Conservation (phyloP, 257 asterid species). For the Lycium barbarum region DNA sequence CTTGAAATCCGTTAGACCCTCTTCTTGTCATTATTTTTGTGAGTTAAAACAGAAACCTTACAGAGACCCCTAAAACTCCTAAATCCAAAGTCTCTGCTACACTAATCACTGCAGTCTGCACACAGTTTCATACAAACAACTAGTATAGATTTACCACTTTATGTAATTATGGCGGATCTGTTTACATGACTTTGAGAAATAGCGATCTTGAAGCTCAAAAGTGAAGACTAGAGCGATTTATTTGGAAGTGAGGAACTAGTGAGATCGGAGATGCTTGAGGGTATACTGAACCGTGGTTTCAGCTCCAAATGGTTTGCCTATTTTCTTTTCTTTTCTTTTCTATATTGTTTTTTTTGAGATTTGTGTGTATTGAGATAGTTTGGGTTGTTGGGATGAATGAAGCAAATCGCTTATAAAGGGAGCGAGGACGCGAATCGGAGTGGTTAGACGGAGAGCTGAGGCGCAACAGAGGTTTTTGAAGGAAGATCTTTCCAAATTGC, state of each 20-base stretch:
- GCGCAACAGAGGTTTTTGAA: slow-evolving; percentile 89
- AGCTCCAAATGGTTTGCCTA: slow-evolving; percentile 80
- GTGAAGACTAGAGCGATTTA: neutral
- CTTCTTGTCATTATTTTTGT: neutral
- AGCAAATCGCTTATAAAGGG: slow-evolving; percentile 81
- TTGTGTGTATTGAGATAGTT: neutral
- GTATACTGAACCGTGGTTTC: slow-evolving; percentile 79
- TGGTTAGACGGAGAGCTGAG: slow-evolving; percentile 78
- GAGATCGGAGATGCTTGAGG: slow-evolving; percentile 82
- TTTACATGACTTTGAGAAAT: neutral
- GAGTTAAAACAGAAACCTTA: neutral
- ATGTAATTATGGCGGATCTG: slow-evolving; percentile 31
- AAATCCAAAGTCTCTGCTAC: neutral
- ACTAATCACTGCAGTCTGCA: neutral
- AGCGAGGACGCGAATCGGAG: slow-evolving; percentile 74
- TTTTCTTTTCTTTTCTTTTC: neutral
- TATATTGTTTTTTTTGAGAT: neutral
- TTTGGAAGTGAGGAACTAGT: neutral
- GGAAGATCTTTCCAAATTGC: slow-evolving; percentile 93
- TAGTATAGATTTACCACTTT: neutral
- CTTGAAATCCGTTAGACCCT: neutral
- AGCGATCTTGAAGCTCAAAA: neutral
- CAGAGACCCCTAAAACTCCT: neutral
- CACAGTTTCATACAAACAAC: neutral
- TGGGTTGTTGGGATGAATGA: slow-evolving; percentile 33